Evolutionary conservation across 2,329 filamentous ascomycete species (phyloP), one percentile per base, ranked within the genome.

Genomic region (Alternaria solani): DNA sequence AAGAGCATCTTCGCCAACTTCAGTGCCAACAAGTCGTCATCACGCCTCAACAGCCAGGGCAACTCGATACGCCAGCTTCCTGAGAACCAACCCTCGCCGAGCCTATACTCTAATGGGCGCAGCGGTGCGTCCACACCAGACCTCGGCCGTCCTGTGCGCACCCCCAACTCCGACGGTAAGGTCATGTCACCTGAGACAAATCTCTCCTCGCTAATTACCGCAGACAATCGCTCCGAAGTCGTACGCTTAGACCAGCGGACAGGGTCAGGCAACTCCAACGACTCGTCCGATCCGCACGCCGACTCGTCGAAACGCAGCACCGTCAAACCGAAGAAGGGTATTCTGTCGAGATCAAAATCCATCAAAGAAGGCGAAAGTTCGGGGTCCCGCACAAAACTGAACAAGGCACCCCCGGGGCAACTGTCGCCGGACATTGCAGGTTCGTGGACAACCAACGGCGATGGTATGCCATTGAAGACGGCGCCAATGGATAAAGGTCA

Each of bases 401-500:
- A 74, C 65, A 77, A 79, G 61, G 67, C 72, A 8, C 70, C 71
- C 41, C 66, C 73, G 25, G 61, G 67, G 20, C 71, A 76, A 52
- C 62, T 75, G 8, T 75, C 73, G 25, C 71, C 73, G 7, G 72
- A 75, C 11, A 51, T 68, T 34, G 62, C 65, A 36, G 61, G 70
- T n/a, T 68, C 70, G n/a, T 77, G 70, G 72, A 68, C 69, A 46
- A 69, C 64, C 23, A 73, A 71, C 41, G 77, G 79, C 30, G 75
- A 79, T 28, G 78, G 78, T 9, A 78, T 80, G 28, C 81, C 83
- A 16, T 80, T 88, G 53, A 89, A 85, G 74, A 89, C 89, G 1
- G 87, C 91, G 9, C 88, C 90, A 1, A 77, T 88, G 34, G 85
- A 87, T 38, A 86, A 87, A 68, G 91, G 93, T 57, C 86, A 89